Evolutionary conservation across 2,329 filamentous ascomycete species (phyloP), one percentile per base, ranked within the genome.

Genomic region (Huntiella abstrusa): DNA sequence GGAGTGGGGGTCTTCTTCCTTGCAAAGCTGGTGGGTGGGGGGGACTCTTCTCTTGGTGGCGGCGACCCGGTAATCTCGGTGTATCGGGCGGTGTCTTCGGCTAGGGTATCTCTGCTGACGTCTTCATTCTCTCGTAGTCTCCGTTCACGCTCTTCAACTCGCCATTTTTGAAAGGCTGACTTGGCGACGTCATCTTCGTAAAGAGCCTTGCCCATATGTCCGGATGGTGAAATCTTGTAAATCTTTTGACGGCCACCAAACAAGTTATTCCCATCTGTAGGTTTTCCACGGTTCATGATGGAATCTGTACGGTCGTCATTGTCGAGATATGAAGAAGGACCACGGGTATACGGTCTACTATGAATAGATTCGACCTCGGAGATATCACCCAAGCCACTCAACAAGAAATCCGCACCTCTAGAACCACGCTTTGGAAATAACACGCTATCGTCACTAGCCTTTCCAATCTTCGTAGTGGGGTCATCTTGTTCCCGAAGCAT

Each of bases 211-310:
- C 72, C 83, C 82, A 40, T 68, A 11, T 58, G 57, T 15, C 60
- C 60, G 19, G 69, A 68, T 3, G 66, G 67, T 0, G 82, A 70
- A 52, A 94, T 83, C 60, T 85, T 87, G 62, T 92, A 96, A 34
- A 96, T 80, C 64, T 96, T 96, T 59, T 96, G 91, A 39, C 91
- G 77, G 12, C 91, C 91, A 48, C 91, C 91, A 61, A 98, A 98
- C 48, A 98, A 62, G 54, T 83, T 81, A 58, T 96, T 98, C 40
- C 88, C 86, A 57, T 96, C 88, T 1, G 75, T 78, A 0, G 84
- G 86, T 54, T 87, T 80, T 5, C 80, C 69, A 44, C 91, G 73
- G 54, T 69, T 80, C 82, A 96, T 88, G n/a, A 96, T 71, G 59
- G 82, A 85, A 1, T 80, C 77, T 13, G n/a, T n/a, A 33, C 78